Evolutionary conservation across 106 monocot species (phyloP).

Genomic region (Platanthera zijinensis): DNA sequence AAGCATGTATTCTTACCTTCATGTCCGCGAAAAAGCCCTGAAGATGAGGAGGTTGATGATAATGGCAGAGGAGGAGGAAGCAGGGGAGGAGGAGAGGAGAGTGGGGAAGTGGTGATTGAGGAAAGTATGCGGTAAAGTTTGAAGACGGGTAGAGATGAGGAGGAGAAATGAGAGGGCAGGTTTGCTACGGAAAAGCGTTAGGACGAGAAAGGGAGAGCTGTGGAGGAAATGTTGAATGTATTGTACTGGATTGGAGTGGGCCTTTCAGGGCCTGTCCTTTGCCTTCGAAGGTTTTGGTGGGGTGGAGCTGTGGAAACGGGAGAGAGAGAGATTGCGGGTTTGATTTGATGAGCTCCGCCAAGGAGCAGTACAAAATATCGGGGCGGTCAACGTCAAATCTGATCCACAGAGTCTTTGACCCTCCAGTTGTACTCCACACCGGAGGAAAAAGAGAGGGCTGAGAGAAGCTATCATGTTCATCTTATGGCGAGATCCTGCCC

Average conservation of each 20-base stretch:
- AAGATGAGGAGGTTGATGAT: neutral
- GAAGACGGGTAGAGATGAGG: neutral
- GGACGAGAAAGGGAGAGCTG: neutral
- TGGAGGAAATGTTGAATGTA: neutral
- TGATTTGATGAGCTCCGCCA: neutral
- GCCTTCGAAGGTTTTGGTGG: neutral
- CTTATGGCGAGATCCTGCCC: too few species aligned
- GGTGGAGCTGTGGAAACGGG: neutral
- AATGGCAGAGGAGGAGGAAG: neutral
- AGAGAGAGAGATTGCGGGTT: neutral
- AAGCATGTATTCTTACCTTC: slow-evolving; percentile 1
- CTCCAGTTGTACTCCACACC: too few species aligned
- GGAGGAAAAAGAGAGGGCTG: too few species aligned
- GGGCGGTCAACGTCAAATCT: neutral
- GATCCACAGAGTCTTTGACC: too few species aligned
- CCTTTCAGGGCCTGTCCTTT: neutral
- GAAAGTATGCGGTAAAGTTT: neutral
- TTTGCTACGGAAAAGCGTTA: neutral
- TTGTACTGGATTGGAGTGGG: neutral
- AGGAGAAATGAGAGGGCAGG: neutral
- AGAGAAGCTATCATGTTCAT: too few species aligned
- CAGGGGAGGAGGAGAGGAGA: neutral
- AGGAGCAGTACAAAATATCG: neutral
- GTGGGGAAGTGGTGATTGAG: neutral
- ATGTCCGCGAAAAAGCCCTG: neutral